Percentiles rank a stretch among this genome's conserved stretches.
Conservation (phyloP, 768 basidiomycete species). For the Galerina marginata region DNA sequence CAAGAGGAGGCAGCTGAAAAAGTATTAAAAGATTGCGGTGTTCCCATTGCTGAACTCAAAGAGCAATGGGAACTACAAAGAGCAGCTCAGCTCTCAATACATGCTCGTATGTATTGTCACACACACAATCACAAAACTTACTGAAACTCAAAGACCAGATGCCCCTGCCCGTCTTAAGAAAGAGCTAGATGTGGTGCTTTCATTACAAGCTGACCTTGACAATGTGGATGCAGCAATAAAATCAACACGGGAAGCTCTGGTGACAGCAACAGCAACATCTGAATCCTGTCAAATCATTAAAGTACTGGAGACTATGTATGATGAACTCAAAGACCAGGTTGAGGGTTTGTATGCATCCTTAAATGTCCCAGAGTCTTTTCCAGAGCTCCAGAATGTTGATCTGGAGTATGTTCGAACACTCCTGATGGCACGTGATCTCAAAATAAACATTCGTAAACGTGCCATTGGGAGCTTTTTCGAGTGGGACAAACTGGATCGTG, state of each 20-base stretch:
- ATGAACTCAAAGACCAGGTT: conserved; percentile 6
- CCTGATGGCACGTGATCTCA: conserved; percentile 40
- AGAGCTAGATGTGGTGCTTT: conserved; percentile 7
- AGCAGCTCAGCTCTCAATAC: conserved; percentile 28
- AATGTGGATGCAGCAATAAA: not conserved
- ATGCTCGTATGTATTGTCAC: not conserved
- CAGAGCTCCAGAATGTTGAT: not conserved
- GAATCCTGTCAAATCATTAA: not conserved
- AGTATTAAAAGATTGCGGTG: conserved; percentile 21
- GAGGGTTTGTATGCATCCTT: conserved; percentile 4
- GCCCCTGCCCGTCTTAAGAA: conserved; percentile 1
- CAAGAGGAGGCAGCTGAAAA: conserved; percentile 20
- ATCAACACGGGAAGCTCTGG: not conserved
- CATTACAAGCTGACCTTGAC: not conserved
- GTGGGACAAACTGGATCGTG: conserved; percentile 42
- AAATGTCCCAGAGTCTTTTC: conserved; percentile 10
- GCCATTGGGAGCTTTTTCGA: conserved; percentile 42
- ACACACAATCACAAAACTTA: not conserved
- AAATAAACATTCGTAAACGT: conserved; percentile 41
- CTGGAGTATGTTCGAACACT: conserved; percentile 28
- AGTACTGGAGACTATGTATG: not conserved
- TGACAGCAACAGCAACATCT: not conserved
- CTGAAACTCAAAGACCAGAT: not conserved
- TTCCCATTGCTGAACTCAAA: conserved; percentile 23
- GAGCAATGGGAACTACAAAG: conserved; percentile 39